Base-by-base conservation (phyloP, 2,329 filamentous ascomycete genomes). In the Ilyonectria destructans region DNA sequence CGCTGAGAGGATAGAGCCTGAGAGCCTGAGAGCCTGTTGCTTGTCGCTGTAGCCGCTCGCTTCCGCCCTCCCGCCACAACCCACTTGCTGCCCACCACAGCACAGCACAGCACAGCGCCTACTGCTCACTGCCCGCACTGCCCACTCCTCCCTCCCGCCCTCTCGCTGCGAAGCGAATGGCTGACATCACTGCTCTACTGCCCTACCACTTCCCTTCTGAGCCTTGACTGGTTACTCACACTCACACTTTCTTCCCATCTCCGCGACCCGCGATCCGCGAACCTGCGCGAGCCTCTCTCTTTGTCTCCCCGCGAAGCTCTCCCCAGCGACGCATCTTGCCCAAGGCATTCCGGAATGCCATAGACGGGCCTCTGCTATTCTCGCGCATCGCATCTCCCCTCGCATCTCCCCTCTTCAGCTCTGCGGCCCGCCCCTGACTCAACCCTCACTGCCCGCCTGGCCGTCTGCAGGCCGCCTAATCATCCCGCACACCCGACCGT, bases 41-140 rank as follows among this genome's bases (percentile, higher is more conserved):
- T 59, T 63, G 55, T 49, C 64, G 56, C 59, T 56, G 62, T 65
- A 72, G 71, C 71, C 71, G 71, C 71, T 71, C 70, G 65, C 71
- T 73, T 69, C 67, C 54, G 48, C 45, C 60, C 31, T 58, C 40
- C 26, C 37, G 56, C 56, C 43, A 26, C 26, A 26, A 4, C 23
- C 31, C 31, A 33, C 12, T 33, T 12, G 31, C 31, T 12, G 31
- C 31, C 31, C 31, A 10, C 31, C 31, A 33, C 12, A 17, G 29
- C 12, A n/a, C 35, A 37, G 45, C 31, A 33, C 12, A 17, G 29
- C 12, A n/a, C 35, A 37, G 45, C 43, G 62, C 59, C 65, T 35
- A 62, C 40, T 37, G 21, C 55, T n/a, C 31, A 8, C 52, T 33
- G 60, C 63, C 45, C 46, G 40, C 45, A 51, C 58, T 61, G 31